These are phyloP conservation scores for Xerocomus spinulosus DNA, from an alignment of 768 basidiomycete genomes.

Conservation along the genomic window DNA sequence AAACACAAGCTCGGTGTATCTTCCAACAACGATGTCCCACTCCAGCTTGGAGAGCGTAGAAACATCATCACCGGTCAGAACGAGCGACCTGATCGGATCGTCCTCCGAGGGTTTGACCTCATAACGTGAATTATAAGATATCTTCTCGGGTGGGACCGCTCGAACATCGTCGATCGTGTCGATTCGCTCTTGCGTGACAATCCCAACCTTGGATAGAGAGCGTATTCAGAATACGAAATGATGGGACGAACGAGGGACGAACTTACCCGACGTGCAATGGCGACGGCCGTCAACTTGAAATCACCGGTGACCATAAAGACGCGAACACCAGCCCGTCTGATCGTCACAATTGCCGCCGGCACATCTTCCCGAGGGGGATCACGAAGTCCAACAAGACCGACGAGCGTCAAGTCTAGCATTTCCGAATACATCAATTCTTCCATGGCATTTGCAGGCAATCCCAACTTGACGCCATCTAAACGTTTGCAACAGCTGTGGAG, in stretches of 20 bases:
- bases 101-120: conserved; percentile 35
- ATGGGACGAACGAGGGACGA: background rate
- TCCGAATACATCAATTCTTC: conserved; percentile 39
- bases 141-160: conserved; percentile 11
- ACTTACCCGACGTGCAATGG: conserved; percentile 45
- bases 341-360: conserved; percentile 41
- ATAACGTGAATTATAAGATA: conserved; percentile 12
- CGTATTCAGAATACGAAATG: background rate
- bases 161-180: conserved; percentile 31
- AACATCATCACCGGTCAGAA: conserved; percentile 44
- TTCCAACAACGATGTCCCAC: conserved; percentile 37
- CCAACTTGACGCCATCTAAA: conserved; percentile 18
- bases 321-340: conserved; percentile 47
- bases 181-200: conserved; percentile 38
- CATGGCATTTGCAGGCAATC: conserved; percentile 21
- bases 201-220: conserved; percentile 34
- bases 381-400: conserved; percentile 51
- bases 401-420: conserved; percentile 39
- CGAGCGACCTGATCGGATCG: conserved; percentile 36
- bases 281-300: conserved; percentile 48
- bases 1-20: conserved; percentile 46
- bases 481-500: conserved; percentile 30
- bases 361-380: conserved; percentile 57
- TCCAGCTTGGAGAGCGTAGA: conserved; percentile 32
- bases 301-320: conserved; percentile 59